These are phyloP conservation scores for Microdochium trichocladiopsis DNA, from an alignment of 2,329 filamentous ascomycete genomes.

Conservation along the genomic window DNA sequence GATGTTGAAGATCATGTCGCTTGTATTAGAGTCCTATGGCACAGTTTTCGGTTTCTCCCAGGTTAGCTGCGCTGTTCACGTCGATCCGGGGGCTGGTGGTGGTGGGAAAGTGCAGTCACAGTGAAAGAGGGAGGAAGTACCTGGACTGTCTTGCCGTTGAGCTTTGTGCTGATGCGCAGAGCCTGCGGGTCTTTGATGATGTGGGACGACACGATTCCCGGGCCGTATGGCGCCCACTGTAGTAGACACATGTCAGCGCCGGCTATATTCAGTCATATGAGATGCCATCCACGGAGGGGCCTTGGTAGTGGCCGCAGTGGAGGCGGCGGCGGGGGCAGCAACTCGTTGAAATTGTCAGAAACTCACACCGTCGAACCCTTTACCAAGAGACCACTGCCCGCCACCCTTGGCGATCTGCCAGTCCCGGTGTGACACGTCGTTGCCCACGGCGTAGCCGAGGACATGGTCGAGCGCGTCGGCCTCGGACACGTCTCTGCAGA, in stretches of 20 bases:
- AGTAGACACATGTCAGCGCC: neutral
- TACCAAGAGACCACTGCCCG: slow-evolving; percentile 65
- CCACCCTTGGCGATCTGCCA: slow-evolving; percentile 65
- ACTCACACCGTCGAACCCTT: slow-evolving; percentile 57
- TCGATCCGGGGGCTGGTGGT: too few species aligned
- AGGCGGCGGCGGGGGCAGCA: too few species aligned
- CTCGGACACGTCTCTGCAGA: slow-evolving; percentile 58
- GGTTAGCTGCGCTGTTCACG: slow-evolving; percentile 2
- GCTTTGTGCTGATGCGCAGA: slow-evolving; percentile 46
- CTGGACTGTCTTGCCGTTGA: slow-evolving; percentile 54
- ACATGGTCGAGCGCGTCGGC: slow-evolving; percentile 62
- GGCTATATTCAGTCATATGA: neutral
- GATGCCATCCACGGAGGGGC: too few species aligned
- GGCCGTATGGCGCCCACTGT: slow-evolving; percentile 63
- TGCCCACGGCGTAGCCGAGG: slow-evolving; percentile 67
- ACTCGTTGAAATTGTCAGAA: neutral
- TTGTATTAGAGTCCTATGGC: slow-evolving; percentile 41
- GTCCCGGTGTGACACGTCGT: slow-evolving; percentile 75
- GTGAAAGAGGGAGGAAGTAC: too few species aligned
- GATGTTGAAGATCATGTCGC: slow-evolving; percentile 58
- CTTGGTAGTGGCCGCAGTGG: too few species aligned
- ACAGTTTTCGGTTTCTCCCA: too few species aligned
- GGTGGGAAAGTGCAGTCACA: too few species aligned
- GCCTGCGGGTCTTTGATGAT: slow-evolving; percentile 51
- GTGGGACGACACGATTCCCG: slow-evolving; percentile 56